Base-by-base conservation (phyloP, 768 basidiomycete genomes). In the Lentinula sp. region DNA sequence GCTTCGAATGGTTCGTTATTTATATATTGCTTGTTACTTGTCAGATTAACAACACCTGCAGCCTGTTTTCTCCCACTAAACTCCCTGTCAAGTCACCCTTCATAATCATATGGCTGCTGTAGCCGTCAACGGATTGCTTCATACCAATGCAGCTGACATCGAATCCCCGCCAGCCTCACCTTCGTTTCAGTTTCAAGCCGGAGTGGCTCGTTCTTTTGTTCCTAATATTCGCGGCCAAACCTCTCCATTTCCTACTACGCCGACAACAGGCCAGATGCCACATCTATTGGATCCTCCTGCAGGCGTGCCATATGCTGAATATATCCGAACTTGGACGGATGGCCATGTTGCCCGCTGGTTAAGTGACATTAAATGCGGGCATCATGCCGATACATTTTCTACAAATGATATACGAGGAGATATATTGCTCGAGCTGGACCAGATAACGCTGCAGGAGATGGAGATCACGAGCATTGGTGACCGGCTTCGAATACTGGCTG, bases 341-440 rank as follows among this genome's bases (percentile, higher is more conserved):
- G 66, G 66, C 4, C 86, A 89, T 65, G 86, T 92, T 60, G 80
- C 86, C 1, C 77, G 78, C 51, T 99, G 95, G 91, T 80, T 99
- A 37, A 67, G 79, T 0, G 85, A 92, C 16, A 86, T 90, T 67
- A 89, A 85, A 68, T 94, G 93, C 67, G 81, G 75, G 0, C 78
- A 79, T 42, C 88, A 88, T 68, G 84, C 87, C 9, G 72, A 78
- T 7, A 77, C 80, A 0, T 99, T 99, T 76, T 83, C 79, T 52
- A 79, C 81, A 4, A 91, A 96, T 75, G 96, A 99, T 69, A 96
- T 99, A 67, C 77, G 93, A 55, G 95, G 96, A 5, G 89, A 93
- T 69, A 87, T 99, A 21, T 75, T 99, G 16, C 80, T 98, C 54
- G 97, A 99, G 64, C 76, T 98, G 49, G 96, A 98, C 69, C 91